Percentiles rank a stretch among this genome's conserved stretches.
These are phyloP conservation scores for Ceriops zippeliana DNA, from an alignment of 345 rosid species.

Conservation along the genomic window DNA sequence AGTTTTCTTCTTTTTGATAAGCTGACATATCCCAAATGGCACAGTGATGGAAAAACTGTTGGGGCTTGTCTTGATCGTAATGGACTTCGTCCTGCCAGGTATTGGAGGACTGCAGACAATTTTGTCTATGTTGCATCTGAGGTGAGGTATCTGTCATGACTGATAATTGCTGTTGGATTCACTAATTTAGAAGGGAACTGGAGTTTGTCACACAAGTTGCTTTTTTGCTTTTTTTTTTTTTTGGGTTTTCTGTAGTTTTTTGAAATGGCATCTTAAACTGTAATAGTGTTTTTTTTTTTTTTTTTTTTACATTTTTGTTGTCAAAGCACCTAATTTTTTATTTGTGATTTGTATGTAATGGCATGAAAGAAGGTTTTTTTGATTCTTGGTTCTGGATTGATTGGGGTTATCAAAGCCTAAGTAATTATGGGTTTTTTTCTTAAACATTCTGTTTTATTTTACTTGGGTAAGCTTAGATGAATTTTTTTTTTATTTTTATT, in stretches of 20 bases:
- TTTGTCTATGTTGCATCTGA: constrained; percentile 97
- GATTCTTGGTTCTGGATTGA: not conserved
- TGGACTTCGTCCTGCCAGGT: constrained; percentile 99
- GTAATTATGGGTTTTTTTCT: not conserved
- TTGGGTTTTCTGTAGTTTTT: not conserved
- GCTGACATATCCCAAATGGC: constrained; percentile 37
- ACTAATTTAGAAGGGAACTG: not conserved
- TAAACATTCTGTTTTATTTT: not conserved
- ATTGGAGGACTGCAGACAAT: constrained; percentile 93
- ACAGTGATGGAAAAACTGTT: constrained; percentile 98
- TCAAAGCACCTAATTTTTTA: not conserved
- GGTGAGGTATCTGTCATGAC: constrained; percentile 42
- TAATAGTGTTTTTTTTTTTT: not conserved
- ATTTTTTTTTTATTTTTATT: not conserved
- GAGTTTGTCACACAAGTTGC: not conserved
- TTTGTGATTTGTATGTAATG: not conserved
- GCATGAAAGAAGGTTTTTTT: not conserved
- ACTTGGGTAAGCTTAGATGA: not conserved
- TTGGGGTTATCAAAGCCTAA: not conserved
- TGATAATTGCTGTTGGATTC: constrained; percentile 8
- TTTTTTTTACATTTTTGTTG: not conserved
- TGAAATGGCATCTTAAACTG: not conserved
- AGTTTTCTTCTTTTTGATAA: constrained; percentile 27
- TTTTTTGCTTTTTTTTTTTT: not conserved
- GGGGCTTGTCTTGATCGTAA: constrained; percentile 98